Percentiles rank a stretch among this genome's conserved stretches.
Evolutionary conservation across 2,329 filamentous ascomycete species (phyloP).

Genomic region (Decorospora gaudefroyi): DNA sequence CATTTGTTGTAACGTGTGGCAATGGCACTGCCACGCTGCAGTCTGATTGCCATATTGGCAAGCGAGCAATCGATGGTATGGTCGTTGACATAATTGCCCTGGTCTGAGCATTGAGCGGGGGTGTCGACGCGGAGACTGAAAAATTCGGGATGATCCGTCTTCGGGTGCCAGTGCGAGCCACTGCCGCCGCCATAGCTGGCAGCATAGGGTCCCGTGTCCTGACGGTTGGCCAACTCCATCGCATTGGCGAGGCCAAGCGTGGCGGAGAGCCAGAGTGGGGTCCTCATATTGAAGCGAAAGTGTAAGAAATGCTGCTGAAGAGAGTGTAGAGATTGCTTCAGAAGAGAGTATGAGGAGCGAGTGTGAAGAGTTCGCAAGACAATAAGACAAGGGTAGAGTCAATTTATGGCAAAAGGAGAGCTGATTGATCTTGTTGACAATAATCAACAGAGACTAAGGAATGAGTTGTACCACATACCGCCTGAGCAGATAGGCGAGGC

Average conservation of each 20-base stretch:
- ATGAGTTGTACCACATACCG: constrained; percentile 30
- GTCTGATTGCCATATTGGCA: constrained; percentile 27
- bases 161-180: constrained; percentile 26
- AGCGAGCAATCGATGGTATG: constrained; percentile 16
- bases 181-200: no score
- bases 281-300: constrained; percentile 32
- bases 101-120: neutral
- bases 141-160: constrained; percentile 31
- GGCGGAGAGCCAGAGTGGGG: constrained; percentile 16
- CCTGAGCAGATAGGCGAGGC: no score
- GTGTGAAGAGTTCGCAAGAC: constrained; percentile 23
- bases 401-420: constrained; percentile 34
- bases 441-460: constrained; percentile 20
- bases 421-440: constrained; percentile 35
- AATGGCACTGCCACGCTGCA: constrained; percentile 35
- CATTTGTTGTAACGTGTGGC: constrained; percentile 40
- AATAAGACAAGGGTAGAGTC: constrained; percentile 24
- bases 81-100: neutral
- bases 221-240: constrained; percentile 15
- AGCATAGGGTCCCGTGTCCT: neutral
- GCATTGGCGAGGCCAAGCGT: constrained; percentile 28
- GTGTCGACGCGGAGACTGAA: constrained; percentile 34
- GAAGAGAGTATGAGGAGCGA: no score
- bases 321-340: constrained; percentile 28
- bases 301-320: constrained; percentile 25